phyloP scores from a whole-genome alignment of 345 rosid genomes.

The Sisymbrium altissimum region DNA sequence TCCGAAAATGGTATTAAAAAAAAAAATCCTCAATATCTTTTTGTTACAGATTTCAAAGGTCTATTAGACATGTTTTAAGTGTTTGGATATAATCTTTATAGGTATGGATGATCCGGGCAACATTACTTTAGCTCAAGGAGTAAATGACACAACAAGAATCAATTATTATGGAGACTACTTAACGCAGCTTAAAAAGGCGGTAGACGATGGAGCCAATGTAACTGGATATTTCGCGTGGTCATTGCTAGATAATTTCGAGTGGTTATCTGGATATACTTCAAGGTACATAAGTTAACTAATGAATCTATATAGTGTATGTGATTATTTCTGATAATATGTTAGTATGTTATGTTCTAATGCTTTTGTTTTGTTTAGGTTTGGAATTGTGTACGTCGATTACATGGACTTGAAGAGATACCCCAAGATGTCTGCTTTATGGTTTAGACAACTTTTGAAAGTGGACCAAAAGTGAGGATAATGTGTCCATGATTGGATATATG shows the following conservation, averaged over 20 bases:
- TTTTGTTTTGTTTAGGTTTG: conserved; percentile 41
- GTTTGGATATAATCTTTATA: conserved; percentile 12
- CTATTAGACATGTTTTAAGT: neutral
- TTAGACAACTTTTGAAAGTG: conserved; percentile 51
- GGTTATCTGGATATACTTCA: conserved; percentile 89
- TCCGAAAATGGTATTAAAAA: conserved; percentile 73
- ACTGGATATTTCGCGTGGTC: conserved; percentile 95
- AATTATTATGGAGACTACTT: conserved; percentile 68
- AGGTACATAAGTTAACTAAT: conserved; percentile 26
- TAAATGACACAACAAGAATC: conserved; percentile 77
- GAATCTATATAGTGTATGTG: neutral
- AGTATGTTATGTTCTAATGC: neutral
- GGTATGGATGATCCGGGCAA: conserved; percentile 96
- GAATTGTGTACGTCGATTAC: conserved; percentile 84
- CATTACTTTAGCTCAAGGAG: conserved; percentile 57
- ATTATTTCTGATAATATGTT: neutral
- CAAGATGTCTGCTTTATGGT: conserved; percentile 94
- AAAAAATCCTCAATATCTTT: neutral
- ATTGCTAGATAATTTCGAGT: conserved; percentile 91
- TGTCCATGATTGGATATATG: neutral
- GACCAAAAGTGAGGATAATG: conserved; percentile 24
- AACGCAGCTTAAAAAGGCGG: conserved; percentile 78
- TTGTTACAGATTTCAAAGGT: neutral
- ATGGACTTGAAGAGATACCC: conserved; percentile 71
- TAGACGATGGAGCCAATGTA: conserved; percentile 77